Base-by-base conservation (phyloP, 805 yeast species). In the Myxozyma melibiosi region DNA sequence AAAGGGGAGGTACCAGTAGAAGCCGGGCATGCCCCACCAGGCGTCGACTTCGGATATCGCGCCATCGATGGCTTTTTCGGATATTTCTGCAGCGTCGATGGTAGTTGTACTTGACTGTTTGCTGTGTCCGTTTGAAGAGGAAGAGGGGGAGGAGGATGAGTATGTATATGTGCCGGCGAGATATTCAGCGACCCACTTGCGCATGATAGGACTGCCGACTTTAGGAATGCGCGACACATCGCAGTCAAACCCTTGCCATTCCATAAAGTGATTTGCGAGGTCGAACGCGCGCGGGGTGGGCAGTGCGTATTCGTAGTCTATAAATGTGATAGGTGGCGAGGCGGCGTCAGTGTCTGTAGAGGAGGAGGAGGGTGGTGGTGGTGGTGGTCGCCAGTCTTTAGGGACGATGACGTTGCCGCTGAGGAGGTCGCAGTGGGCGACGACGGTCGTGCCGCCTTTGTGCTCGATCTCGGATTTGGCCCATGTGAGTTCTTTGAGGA, bases 211-310 rank as follows among this genome's bases (percentile, higher is more conserved):
- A 62, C 83, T 81, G 2, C 74, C 55, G 1, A 87, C 86, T 6
- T 69, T 66, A 0, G 90, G 90, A 38, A 86, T 84, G 7, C 79
- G 78, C 11, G 76, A 69, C 24, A 79, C 76, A 62, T 84, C 83
- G 68, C 94, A 87, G 60, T 84, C 83, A 65, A 85, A 86, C 1
- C 94, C 94, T 68, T 86, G 94, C 90, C 91, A 85, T 68, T 85
- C 90, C 68, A 84, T 83, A 62, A 85, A 81, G 70, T 85, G 90
- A 63, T 85, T 85, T 13, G 90, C 85, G 22, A 85, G 83, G 66
- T 85, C 90, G 67, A 84, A 85, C 0, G 87, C 90, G 45, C 90
- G 70, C 3, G 90, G 88, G 2, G 86, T 86, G 9, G 84, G 85
- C 60, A 83, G 75, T 81, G 85, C 81, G 65, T 85, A 85, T 71